Evolutionary conservation across 2,329 filamentous ascomycete species (phyloP), one percentile per base, ranked within the genome.

Genomic region (Blumeriella jaapii): DNA sequence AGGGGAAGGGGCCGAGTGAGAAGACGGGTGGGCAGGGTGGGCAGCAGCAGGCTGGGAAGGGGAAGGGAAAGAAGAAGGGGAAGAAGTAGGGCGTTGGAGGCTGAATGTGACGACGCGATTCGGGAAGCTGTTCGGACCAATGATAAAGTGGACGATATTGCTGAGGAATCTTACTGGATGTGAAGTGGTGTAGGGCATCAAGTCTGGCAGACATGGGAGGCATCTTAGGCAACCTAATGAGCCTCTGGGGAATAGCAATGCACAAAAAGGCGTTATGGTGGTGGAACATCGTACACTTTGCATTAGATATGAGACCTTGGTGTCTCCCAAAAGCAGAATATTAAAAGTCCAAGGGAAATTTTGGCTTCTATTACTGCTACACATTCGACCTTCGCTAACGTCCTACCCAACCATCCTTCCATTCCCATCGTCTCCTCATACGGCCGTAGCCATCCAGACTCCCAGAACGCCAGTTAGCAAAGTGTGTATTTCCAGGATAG

Each of bases 71-170:
- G 28, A 31, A 31, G 28, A 36, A 24, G 34, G 74, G 74, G 29
- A 79, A 78, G 66, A 72, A 74, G 65, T 82, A 62, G 31, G 12
- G 15, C 12, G 22, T 8, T 8, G 3, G 12, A 24, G 7, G 7
- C 7, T 24, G 22, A 24, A 10, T 24, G 22, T 10, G 3, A n/a
- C 9, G 12, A 24, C 12, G 22, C 22, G 22, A n/a, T n/a, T 24
- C n/a, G n/a, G n/a, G n/a, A n/a, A n/a, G n/a, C n/a, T n/a, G n/a
- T n/a, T n/a, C n/a, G n/a, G n/a, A n/a, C n/a, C n/a, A n/a, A n/a
- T n/a, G n/a, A n/a, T n/a, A n/a, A n/a, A n/a, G n/a, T n/a, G n/a
- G n/a, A n/a, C n/a, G n/a, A n/a, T n/a, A n/a, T n/a, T n/a, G n/a
- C n/a, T n/a, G n/a, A n/a, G n/a, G n/a, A n/a, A n/a, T n/a, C n/a